Conservation (phyloP, 2,329 filamentous ascomycete species). For the Phialemoniopsis sp. region DNA sequence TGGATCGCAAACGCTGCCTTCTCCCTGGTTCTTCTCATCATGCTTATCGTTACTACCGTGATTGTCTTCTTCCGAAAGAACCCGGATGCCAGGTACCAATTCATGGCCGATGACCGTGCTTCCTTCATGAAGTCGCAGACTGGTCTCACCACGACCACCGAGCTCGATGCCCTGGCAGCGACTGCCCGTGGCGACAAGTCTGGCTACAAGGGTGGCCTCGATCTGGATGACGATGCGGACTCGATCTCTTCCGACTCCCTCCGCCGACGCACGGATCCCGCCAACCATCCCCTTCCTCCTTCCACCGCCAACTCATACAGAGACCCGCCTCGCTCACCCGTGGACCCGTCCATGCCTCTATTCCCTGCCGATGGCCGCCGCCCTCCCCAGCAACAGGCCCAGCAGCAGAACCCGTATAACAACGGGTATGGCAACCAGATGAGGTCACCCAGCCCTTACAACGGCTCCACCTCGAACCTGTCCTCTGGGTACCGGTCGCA, state of each 20-base stretch:
- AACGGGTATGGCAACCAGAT: conserved; percentile 12
- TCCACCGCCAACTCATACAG: conserved; percentile 15
- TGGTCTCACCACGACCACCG: conserved; percentile 64
- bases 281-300: conserved; percentile 12
- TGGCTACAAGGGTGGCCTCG: conserved; percentile 53
- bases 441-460: conserved; percentile 20
- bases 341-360: conserved; percentile 45
- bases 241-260: conserved; percentile 59
- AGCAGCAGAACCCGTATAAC: conserved; percentile 7
- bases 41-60: conserved; percentile 64
- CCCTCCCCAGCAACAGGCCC: conserved; percentile 19
- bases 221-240: conserved; percentile 69
- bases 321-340: conserved; percentile 35
- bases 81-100: conserved; percentile 81
- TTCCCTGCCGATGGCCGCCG: conserved; percentile 36
- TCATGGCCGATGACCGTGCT: conserved; percentile 83
- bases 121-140: conserved; percentile 90
- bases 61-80: conserved; percentile 78
- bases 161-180: conserved; percentile 77
- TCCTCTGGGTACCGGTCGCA: conserved; percentile 26
- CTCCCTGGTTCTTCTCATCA: conserved; percentile 68
- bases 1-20: conserved; percentile 80
- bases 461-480: conserved; percentile 13
- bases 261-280: conserved; percentile 32
- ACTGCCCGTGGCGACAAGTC: conserved; percentile 75